Evolutionary conservation across 2,329 filamentous ascomycete species (phyloP), one percentile per base, ranked within the genome.

Genomic region (Ramularia collo-cygni): DNA sequence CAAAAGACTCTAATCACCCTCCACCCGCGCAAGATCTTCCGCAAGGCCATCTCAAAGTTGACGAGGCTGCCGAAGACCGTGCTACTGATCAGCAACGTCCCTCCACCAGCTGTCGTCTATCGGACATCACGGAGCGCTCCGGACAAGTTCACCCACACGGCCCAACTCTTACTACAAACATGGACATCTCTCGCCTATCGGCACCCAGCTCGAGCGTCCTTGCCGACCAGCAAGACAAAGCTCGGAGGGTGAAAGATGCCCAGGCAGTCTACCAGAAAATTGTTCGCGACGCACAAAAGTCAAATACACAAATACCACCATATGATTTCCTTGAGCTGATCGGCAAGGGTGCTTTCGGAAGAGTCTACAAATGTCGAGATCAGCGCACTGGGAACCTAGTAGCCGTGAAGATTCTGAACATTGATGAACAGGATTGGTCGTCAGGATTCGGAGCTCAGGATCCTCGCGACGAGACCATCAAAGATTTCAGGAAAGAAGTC

Each of bases 341-440:
- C 50, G 83, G 83, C 40, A 86, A 86, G 58, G 83, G 83, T 30
- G 79, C 76, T 45, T 86, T 82, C 57, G 83, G 83, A 2, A 75
- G 81, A 26, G 83, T 87, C 12, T 87, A 84, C 64, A 85, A 83
- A 61, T 80, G 67, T 50, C 62, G 61, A 47, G 63, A 64, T 37
- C 60, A 64, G 24, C 55, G 53, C 13, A 67, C 60, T 4, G 60
- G 61, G 27, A 58, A 73, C 47, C 64, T 85, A 15, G 82, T 87
- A 16, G 83, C 83, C 13, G 75, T 88, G 57, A 88, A 92, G 64
- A 89, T 89, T 52, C 85, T 89, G 56, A 83, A 89, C 58, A 84
- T 90, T 33, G 85, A 92, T 55, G 82, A 84, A 55, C 76, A 77
- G 50, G 85, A 90, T 60, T 70, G 69, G 44, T 28, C 33, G 34